Base-by-base conservation (phyloP, 768 basidiomycete genomes). In the Lactarius akahatsu region DNA sequence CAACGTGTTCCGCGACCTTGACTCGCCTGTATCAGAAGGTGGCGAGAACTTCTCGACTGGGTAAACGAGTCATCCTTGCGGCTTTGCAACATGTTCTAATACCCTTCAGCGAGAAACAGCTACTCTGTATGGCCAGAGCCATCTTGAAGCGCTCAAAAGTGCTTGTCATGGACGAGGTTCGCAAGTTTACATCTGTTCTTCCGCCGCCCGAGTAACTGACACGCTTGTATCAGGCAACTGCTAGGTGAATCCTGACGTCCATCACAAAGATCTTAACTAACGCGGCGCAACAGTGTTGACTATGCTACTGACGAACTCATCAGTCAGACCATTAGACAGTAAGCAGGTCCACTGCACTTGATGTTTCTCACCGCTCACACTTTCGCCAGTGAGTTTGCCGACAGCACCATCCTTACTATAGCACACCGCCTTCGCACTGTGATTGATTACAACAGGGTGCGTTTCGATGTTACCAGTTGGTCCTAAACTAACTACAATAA, bases 41-140 rank as follows among this genome's bases (percentile, higher is more conserved):
- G 92, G 91, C 20, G 94, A 96, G 23, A 96, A 94, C 78, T 94
- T 95, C 74, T 92, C 90, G 0, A 89, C 90, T 8, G 91, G 90
- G 89, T 90, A 64, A 56, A 81, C 73, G 32, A 45, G 36, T 38
- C 59, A 26, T 8, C 5, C 13, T 57, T 62, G 20, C 20, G 18
- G 10, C 47, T n/a, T 50, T 34, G 40, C 66, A 47, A 52, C 30
- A 52, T 45, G 13, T 34, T 61, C 52, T 60, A 13, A 59, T 45
- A 11, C 32, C 36, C 16, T 59, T 13, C 54, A 87, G 88, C 38
- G 89, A 93, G 77, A 92, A 91, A 72, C 92, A 94, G 75, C 76
- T 94, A n/a, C 79, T 94, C 9, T 92, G 92, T 73, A 92, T 94
- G 91, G 92, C 92, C 6, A 82, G 92, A 62, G 91, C 92, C 2